phyloP scores from a whole-genome alignment of 306 rosid species.

The Luffa aegyptiaca region DNA sequence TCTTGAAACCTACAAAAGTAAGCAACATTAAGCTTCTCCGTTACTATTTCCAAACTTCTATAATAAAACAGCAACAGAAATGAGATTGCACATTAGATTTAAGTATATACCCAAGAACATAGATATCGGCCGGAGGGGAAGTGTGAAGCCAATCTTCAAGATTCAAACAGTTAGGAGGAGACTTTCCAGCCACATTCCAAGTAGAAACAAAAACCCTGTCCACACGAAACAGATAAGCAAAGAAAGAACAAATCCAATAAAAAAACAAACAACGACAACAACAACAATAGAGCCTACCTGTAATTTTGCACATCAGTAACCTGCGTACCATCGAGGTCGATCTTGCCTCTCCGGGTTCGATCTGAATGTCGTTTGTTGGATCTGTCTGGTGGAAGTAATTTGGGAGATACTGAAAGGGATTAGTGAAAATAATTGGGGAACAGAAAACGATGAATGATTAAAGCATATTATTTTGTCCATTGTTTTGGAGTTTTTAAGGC shows the following conservation, averaged over 20 bases:
- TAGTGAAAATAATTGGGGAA: neutral
- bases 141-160: conserved; percentile 98
- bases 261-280: neutral
- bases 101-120: conserved; percentile 76
- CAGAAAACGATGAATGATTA: conserved; percentile 7
- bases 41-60: neutral
- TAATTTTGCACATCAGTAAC: conserved; percentile 64
- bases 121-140: conserved; percentile 88
- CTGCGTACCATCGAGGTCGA: conserved; percentile 53
- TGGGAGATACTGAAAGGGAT: neutral
- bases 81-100: neutral
- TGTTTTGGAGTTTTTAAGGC: conserved; percentile 16
- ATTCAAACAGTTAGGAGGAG: conserved; percentile 76
- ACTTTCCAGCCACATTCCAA: conserved; percentile 97
- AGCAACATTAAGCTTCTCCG: conserved; percentile 1
- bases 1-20: conserved; percentile 78
- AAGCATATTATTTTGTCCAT: neutral
- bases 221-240: conserved; percentile 5
- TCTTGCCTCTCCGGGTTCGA: conserved; percentile 51
- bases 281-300: conserved; percentile 33
- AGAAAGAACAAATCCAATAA: conserved; percentile 1
- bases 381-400: conserved; percentile 50
- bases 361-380: conserved; percentile 58
- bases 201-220: conserved; percentile 77
- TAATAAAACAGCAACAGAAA: neutral